A percentile compares a stretch with the other conserved stretches of the same genome.
phyloP scores from a whole-genome alignment of 306 rosid genomes.

The Mimosa bimucronata region DNA sequence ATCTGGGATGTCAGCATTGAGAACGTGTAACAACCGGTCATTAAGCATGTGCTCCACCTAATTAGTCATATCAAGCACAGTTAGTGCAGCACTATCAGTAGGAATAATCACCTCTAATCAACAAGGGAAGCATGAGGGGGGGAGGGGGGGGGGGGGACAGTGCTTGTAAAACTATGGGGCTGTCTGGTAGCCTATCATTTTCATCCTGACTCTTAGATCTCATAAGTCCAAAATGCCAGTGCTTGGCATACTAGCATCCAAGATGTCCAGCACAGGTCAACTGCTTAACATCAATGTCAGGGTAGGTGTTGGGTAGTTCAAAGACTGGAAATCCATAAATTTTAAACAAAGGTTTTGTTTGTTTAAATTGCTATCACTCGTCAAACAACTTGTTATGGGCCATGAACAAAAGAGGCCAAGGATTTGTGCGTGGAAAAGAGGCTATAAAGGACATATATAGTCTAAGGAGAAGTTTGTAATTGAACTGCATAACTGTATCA shows the following conservation, averaged over 20 bases:
- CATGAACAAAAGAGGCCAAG: constrained; percentile 9
- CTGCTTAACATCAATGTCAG: background rate
- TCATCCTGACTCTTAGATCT: constrained; percentile 5
- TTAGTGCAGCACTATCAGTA: constrained; percentile 37
- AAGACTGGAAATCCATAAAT: constrained; percentile 32
- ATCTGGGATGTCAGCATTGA: constrained; percentile 70
- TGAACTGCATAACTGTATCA: constrained; percentile 1
- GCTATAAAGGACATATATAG: constrained; percentile 7
- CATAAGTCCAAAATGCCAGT: background rate
- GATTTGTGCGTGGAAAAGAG: background rate
- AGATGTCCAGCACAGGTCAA: constrained; percentile 10
- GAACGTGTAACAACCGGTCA: constrained; percentile 57
- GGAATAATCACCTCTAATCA: constrained; percentile 27
- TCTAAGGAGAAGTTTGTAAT: constrained; percentile 17
- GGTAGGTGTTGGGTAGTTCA: background rate
- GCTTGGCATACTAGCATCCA: background rate
- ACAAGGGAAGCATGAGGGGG: background rate
- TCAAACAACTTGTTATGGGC: constrained; percentile 6
- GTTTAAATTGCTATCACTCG: constrained; percentile 21
- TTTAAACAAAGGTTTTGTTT: constrained; percentile 23
- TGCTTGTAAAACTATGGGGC: background rate
- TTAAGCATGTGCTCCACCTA: constrained; percentile 76
- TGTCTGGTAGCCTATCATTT: background rate
- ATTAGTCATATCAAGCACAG: constrained; percentile 38
- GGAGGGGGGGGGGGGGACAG: background rate